Conservation (phyloP, 352 stramenopile species). For the Globisporangium apiculatum region DNA sequence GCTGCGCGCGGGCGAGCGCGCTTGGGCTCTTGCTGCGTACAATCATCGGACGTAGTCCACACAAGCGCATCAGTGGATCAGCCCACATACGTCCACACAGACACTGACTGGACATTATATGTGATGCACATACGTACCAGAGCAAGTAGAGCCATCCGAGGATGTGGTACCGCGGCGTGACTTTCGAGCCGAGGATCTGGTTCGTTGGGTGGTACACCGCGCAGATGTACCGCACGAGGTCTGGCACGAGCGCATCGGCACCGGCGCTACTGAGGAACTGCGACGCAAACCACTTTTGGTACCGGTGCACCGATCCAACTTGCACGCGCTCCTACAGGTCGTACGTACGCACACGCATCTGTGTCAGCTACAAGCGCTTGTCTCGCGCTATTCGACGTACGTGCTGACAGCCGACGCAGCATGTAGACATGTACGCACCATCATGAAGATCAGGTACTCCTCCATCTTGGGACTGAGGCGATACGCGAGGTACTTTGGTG, state of each 20-base stretch:
- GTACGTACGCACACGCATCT: background rate
- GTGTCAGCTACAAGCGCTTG: too few species aligned
- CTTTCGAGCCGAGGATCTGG: constrained; percentile 73
- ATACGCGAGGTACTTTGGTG: constrained; percentile 70
- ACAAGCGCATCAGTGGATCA: too few species aligned
- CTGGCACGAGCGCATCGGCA: constrained; percentile 67
- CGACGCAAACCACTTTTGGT: constrained; percentile 85
- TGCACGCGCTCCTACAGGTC: constrained; percentile 54
- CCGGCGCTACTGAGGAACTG: constrained; percentile 64
- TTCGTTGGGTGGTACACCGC: constrained; percentile 81
- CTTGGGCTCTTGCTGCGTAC: constrained; percentile 55
- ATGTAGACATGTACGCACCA: constrained; percentile 26
- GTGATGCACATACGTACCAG: constrained; percentile 26
- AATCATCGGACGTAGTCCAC: background rate
- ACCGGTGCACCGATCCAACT: constrained; percentile 63
- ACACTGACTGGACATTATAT: too few species aligned
- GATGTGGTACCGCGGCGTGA: constrained; percentile 82
- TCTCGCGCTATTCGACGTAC: too few species aligned
- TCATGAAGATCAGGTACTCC: constrained; percentile 83
- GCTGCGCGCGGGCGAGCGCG: constrained; percentile 62
- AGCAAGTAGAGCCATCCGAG: constrained; percentile 82
- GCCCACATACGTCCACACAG: constrained; percentile 3
- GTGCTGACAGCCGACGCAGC: background rate
- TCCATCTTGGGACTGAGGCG: constrained; percentile 83
- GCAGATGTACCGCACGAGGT: constrained; percentile 80